Evolutionary conservation across 2,329 filamentous ascomycete genomes (phyloP), one percentile per base, ranked within the genome.

Genomic region (Rhexocercosporidium sp.): DNA sequence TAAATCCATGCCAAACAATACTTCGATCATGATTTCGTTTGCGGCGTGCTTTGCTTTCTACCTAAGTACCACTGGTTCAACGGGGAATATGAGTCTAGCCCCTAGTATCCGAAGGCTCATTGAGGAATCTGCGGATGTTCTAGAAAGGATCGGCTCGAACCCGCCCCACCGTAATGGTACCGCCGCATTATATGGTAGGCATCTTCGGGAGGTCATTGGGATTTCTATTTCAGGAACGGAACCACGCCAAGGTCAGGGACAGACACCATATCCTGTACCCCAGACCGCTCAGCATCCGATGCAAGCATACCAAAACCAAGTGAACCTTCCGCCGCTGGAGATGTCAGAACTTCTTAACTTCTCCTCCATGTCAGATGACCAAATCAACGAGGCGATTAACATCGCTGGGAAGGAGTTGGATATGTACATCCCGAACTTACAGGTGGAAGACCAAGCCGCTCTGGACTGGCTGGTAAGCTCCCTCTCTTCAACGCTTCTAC

Each of bases 1-100:
- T 0, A 88, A 88, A 64, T 92, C 90, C 0, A 93, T 93, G 90
- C 90, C 90, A 0, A 93, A 93, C 77, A 93, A 93, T 72, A 92
- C 90, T 86, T 90, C 64, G 91, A 92, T 72, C 70, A 93, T 93
- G 91, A 91, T 93, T 14, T 91, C 90, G 1, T 92, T 92, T 70
- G 90, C 90, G 0, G 89, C 89, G n/a, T 91, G 88, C 72, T 91
- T 90, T 69, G 88, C 89, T 78, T 66, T 91, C n/a, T 85, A 86
- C 11, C 81, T 91, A 4, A 89, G 87, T 70, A 83, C 86, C 0
- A 86, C 87, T 57, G 83, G 86, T 2, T 82, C 84, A 0, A 86
- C 84, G 6, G 84, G 82, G 65, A 79, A 77, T 47, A 88, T 85
- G 0, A 85, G 84, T 61, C 77, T 91, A 0, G 88, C 87, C 0